Evolutionary conservation across 2,329 filamentous ascomycete species (phyloP).

Genomic region (Trichoderma sp.): DNA sequence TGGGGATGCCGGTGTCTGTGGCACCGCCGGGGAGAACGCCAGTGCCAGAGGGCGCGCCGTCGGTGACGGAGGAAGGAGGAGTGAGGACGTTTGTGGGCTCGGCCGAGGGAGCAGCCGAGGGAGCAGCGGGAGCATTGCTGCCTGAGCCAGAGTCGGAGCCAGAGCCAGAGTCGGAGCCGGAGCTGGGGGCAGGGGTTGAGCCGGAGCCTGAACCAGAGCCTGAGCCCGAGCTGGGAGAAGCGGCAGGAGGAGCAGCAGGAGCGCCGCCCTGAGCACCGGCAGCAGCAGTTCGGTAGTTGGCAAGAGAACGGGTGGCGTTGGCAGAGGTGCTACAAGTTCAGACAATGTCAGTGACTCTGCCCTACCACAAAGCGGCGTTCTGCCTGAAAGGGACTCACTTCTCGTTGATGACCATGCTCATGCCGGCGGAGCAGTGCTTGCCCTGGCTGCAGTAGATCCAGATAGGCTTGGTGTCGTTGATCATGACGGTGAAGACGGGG

Average conservation of each 20-base stretch:
- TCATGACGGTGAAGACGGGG: constrained; percentile 70
- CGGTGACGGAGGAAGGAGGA: constrained; percentile 26
- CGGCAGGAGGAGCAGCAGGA: constrained; percentile 5
- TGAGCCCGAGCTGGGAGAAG: neutral
- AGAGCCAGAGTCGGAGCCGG: neutral
- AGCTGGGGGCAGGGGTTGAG: neutral
- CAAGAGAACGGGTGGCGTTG: constrained; percentile 57
- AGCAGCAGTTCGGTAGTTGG: constrained; percentile 51
- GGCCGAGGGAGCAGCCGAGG: constrained; percentile 30
- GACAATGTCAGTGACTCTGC: neutral
- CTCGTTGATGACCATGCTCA: constrained; percentile 77
- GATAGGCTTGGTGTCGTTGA: constrained; percentile 70
- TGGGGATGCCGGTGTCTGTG: constrained; percentile 30
- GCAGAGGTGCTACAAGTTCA: constrained; percentile 46
- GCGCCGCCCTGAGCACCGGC: constrained; percentile 26
- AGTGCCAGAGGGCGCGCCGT: constrained; percentile 32
- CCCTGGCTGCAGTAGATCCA: constrained; percentile 80
- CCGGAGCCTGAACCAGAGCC: constrained; percentile 10
- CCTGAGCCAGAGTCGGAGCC: neutral
- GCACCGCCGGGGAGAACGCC: constrained; percentile 30
- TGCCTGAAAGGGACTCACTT: constrained; percentile 53
- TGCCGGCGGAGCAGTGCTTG: constrained; percentile 73
- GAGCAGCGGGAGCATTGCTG: constrained; percentile 21
- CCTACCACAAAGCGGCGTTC: constrained; percentile 17
- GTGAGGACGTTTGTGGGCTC: constrained; percentile 29